Evolutionary conservation across 495 filamentous ascomycete genomes (phyloP).

Genomic region (Talaromyces liani): DNA sequence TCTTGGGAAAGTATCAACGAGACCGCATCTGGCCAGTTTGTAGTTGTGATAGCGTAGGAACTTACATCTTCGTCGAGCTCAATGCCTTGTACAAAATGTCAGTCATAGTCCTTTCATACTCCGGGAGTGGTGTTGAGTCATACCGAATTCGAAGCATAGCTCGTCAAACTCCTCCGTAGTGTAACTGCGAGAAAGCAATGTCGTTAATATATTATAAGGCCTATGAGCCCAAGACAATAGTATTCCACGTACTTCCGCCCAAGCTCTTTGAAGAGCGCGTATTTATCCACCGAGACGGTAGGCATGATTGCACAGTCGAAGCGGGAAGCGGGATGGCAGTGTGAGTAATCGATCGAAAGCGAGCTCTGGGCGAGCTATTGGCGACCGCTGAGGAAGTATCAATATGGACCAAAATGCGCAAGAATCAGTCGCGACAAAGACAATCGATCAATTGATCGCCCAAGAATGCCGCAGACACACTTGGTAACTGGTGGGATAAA

Average conservation of each 20-base stretch:
- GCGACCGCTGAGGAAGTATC: not conserved
- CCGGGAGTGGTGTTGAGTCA: conserved; percentile 12
- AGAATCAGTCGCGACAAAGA: not conserved
- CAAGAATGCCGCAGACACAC: not conserved
- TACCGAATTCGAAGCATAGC: conserved; percentile 96
- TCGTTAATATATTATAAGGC: conserved; percentile 6
- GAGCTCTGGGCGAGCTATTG: not conserved
- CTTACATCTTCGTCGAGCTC: conserved; percentile 91
- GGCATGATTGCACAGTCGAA: conserved; percentile 43
- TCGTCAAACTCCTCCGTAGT: conserved; percentile 93
- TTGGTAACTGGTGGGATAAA: not conserved
- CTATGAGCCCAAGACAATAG: not conserved
- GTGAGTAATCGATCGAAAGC: not conserved
- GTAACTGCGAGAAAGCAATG: conserved; percentile 45
- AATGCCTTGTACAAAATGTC: conserved; percentile 50
- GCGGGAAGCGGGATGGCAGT: conserved; percentile 6
- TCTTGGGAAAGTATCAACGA: conserved; percentile 36
- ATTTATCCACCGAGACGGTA: conserved; percentile 93
- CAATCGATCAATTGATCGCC: not conserved
- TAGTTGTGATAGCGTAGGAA: not conserved
- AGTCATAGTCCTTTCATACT: conserved; percentile 15
- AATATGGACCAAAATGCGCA: not conserved
- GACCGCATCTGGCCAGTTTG: not conserved
- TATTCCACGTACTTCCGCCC: conserved; percentile 66
- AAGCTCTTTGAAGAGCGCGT: conserved; percentile 84